Base-by-base conservation (phyloP, 2,329 filamentous ascomycete genomes). In the Clathrospora elynae region DNA sequence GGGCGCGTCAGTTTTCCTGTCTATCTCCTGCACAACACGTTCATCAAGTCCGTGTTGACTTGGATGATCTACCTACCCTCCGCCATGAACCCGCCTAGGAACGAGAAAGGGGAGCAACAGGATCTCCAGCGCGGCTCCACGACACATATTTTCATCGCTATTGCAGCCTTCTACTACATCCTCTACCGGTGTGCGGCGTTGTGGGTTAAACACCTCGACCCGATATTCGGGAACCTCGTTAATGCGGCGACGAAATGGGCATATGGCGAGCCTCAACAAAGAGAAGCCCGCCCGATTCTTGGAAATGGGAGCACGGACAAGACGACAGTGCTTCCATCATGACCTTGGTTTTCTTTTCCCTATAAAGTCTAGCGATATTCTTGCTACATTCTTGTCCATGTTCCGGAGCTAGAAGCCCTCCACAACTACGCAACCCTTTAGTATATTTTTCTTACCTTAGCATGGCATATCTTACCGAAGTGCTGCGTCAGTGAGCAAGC, bases 1-100 rank as follows among this genome's bases (percentile, higher is more conserved):
- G 83, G 83, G 30, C 80, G 79, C 57, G 78, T 84, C 67, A 82
- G 79, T 30, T 85, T 85, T 56, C 81, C 82, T 1, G 79, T 86
- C 10, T 85, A 85, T 56, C 74, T 86, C 5, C 68, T 85, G 13
- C 83, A 86, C 64, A 83, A 82, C 28, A 77, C 78, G 1, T 71
- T 85, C 19, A 76, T 85, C 53, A 78, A 82, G 42, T 79, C 77
- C 16, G 64, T 84, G 6, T 71, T 85, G 10, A 78, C 79, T 17
- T 85, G 81, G 79, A 75, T 85, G 71, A 68, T 83, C 9, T 85
- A 70, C 42, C 59, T 70, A 3, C 66, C 66, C 1, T 68, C 63
- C 4, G 66, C 64, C 14, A 67, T 70, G 66, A 67, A 70, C 36
- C 67, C 66, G 5, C 61, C 61, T 7, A 51, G 42, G 32, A 65